These are phyloP conservation scores for Dothistroma pini DNA, from an alignment of 2,329 filamentous ascomycete genomes.

Conservation along the genomic window DNA sequence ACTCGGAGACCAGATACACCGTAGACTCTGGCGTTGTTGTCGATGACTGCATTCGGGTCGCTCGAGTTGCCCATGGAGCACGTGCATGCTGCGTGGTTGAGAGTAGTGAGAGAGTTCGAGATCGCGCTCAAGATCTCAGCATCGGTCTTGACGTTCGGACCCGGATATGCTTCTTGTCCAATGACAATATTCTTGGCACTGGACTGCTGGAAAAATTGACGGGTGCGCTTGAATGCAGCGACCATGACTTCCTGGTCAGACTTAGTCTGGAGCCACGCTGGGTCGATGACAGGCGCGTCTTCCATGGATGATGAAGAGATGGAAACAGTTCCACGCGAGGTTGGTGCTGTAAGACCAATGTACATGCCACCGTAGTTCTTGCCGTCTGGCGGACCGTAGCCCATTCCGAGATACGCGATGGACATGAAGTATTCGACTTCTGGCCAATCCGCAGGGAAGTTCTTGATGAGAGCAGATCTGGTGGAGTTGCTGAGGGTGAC, in stretches of 20 bases:
- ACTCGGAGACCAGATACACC: conserved; percentile 21
- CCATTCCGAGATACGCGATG: conserved; percentile 13
- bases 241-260: conserved; percentile 35
- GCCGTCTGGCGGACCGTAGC: conserved; percentile 26
- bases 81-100: conserved; percentile 17
- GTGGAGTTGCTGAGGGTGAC: conserved; percentile 8
- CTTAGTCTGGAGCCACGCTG: conserved; percentile 34
- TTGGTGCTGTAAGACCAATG: conserved; percentile 30
- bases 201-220: conserved; percentile 28
- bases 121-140: conserved; percentile 12
- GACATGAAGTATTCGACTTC: conserved; percentile 21
- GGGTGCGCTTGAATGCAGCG: conserved; percentile 33
- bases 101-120: conserved; percentile 1
- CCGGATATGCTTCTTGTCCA: conserved; percentile 19
- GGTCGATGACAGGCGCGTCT: conserved; percentile 24
- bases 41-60: conserved; percentile 21
- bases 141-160: conserved; percentile 14
- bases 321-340: conserved; percentile 15
- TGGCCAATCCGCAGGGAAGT: conserved; percentile 24
- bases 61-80: conserved; percentile 18
- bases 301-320: conserved; percentile 9
- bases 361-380: conserved; percentile 35
- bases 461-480: conserved; percentile 12
- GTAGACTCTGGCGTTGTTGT: conserved; percentile 15
- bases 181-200: conserved; percentile 26